Base-by-base conservation (phyloP, 352 stramenopile genomes). In the Phytophthora pinifolia region DNA sequence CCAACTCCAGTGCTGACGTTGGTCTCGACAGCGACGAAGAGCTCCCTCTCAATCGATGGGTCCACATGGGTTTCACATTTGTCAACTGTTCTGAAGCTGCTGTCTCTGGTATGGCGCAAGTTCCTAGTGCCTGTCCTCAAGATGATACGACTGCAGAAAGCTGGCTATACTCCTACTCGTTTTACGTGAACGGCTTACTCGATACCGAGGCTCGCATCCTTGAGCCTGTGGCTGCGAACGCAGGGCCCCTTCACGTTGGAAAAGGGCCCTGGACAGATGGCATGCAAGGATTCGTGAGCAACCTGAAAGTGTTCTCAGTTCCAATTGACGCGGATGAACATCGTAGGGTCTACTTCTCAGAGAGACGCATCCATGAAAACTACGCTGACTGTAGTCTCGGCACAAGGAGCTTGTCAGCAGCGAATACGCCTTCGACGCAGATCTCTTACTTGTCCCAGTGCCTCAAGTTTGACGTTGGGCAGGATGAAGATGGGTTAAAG, bases 11-110 rank as follows among this genome's bases (percentile, higher is more conserved):
- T 46, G 60, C 67, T 36, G 83, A 96, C 27, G 58, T 87, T 42
- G 86, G 82, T 8, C 42, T 86, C 14, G 78, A 87, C 27, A 88
- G 67, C 31, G 35, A 22, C 0, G 27, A 46, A 7, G 59, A 74
- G 32, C 44, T 96, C 15, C 72, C 83, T 13, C 34, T 77, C 5
- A 63, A 74, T 27, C 39, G 72, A 22, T 96, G 85, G 86, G 42
- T 78, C 1, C 82, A 96, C 52, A 32, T 96, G 37, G 67, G 67
- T 3, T 84, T 96, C 35, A 73, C 65, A 2, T 89, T 96, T 54
- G 46, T 50, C 3, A 94, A 94, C 41, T 78, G 62, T 46, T 82
- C 83, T 1, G 20, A 54, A 41, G 38, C 13, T 12, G 29, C 10
- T 13, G 12, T 37, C 3, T 31, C 3, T 9, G 18, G 14, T 15